Conservation (phyloP, 208 protist species). For the Acanthamoeba lenticulata region DNA sequence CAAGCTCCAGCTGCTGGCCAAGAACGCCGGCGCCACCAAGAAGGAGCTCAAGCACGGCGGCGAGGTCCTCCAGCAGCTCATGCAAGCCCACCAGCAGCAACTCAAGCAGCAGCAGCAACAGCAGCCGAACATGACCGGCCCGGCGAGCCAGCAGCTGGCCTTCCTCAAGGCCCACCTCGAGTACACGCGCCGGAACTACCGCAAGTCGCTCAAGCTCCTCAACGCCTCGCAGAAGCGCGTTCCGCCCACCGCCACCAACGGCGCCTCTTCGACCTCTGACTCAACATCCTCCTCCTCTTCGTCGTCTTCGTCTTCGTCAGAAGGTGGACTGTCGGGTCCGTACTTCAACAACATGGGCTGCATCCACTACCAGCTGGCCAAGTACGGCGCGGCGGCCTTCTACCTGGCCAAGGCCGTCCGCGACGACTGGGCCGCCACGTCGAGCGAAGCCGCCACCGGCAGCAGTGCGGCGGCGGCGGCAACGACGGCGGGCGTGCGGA, state of each 20-base stretch:
- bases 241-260: not conserved
- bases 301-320: not conserved
- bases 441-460: too few relatives aligned
- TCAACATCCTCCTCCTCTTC: not conserved
- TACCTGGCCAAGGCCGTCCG: not conserved
- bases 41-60: constrained; percentile 54
- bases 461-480: not conserved
- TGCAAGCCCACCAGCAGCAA: too few relatives aligned
- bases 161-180: constrained; percentile 53
- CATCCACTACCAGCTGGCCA: not conserved
- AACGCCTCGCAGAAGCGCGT: not conserved
- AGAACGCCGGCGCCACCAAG: not conserved
- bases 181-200: constrained; percentile 17
- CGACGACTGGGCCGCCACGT: constrained; percentile 13
- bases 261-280: too few relatives aligned
- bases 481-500: not conserved
- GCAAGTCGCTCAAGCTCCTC: constrained; percentile 65
- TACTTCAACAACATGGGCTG: constrained; percentile 70
- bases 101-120: too few relatives aligned
- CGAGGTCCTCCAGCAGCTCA: too few relatives aligned
- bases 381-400: not conserved
- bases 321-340: not conserved
- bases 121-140: not conserved
- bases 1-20: not conserved
- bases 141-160: not conserved